These are phyloP conservation scores for Cubamyces sp. DNA, from an alignment of 768 basidiomycete genomes.

Conservation along the genomic window DNA sequence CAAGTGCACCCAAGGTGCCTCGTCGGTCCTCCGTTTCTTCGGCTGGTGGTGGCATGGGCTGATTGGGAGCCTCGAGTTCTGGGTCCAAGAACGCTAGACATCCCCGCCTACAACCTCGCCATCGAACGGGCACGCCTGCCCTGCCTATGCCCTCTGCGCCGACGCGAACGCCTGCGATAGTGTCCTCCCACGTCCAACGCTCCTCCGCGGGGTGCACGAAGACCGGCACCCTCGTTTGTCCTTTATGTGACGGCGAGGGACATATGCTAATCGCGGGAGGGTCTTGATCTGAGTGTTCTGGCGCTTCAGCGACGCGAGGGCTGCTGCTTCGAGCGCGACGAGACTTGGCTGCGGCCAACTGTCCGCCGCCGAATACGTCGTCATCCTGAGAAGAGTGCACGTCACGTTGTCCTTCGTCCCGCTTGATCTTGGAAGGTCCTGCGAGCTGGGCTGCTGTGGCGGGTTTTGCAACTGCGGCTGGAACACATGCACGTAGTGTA, in stretches of 20 bases:
- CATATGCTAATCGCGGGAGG: constrained; percentile 52
- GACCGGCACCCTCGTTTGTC: constrained; percentile 33
- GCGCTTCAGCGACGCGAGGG: background rate
- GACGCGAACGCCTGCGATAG: constrained; percentile 53
- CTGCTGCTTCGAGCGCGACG: background rate
- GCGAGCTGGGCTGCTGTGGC: constrained; percentile 14
- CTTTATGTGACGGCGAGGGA: constrained; percentile 42
- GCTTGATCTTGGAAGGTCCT: constrained; percentile 19
- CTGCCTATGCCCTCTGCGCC: constrained; percentile 40
- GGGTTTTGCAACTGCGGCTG: constrained; percentile 33
- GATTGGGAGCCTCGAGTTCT: background rate
- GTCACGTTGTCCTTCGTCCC: constrained; percentile 10
- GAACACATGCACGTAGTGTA: constrained; percentile 35
- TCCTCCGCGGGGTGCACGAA: constrained; percentile 65
- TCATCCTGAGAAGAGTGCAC: constrained; percentile 4
- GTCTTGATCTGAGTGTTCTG: constrained; percentile 6
- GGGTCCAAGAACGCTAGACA: constrained; percentile 64
- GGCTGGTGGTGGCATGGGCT: background rate
- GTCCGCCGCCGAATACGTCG: constrained; percentile 13
- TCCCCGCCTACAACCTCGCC: constrained; percentile 68
- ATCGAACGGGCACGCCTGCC: constrained; percentile 55
- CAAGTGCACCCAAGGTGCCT: background rate
- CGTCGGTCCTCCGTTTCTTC: background rate
- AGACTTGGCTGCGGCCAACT: background rate
- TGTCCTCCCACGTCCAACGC: constrained; percentile 65